Conservation (phyloP, 1,139 yeast genomes). For the Magnusiomyces sp. region DNA sequence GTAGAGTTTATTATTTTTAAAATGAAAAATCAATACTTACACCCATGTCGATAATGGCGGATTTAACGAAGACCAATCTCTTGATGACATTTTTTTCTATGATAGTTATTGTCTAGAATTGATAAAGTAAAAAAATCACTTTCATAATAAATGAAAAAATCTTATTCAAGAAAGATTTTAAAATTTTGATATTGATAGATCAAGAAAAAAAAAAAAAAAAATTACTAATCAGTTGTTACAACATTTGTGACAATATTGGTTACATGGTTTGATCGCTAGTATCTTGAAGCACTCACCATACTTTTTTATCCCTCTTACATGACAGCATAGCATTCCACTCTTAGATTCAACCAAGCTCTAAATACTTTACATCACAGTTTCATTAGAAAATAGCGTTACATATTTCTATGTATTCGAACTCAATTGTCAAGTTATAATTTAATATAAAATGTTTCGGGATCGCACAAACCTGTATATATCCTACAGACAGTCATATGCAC, state of each 20-base stretch:
- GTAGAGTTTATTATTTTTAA: background rate
- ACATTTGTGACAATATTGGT: no score
- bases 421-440: background rate
- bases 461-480: slow-evolving; percentile 38
- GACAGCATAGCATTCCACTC: no score
- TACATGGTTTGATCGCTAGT: no score
- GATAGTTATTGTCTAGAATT: no score
- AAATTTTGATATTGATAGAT: background rate
- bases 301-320: no score
- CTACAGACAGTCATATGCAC: slow-evolving; percentile 38
- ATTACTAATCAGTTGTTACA: background rate
- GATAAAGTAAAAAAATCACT: background rate
- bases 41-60: slow-evolving; percentile 27
- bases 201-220: background rate
- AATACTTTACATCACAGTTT: background rate
- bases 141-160: background rate
- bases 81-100: slow-evolving; percentile 17
- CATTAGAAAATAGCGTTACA: no score
- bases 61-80: slow-evolving; percentile 24
- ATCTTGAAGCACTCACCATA: no score
- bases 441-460: slow-evolving; percentile 33
- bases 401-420: background rate
- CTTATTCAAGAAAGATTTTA: background rate
- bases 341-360: background rate
- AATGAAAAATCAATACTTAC: slow-evolving; percentile 16